phyloP scores from a whole-genome alignment of 176 grass and related monocot species.

The Oryza meyeriana region DNA sequence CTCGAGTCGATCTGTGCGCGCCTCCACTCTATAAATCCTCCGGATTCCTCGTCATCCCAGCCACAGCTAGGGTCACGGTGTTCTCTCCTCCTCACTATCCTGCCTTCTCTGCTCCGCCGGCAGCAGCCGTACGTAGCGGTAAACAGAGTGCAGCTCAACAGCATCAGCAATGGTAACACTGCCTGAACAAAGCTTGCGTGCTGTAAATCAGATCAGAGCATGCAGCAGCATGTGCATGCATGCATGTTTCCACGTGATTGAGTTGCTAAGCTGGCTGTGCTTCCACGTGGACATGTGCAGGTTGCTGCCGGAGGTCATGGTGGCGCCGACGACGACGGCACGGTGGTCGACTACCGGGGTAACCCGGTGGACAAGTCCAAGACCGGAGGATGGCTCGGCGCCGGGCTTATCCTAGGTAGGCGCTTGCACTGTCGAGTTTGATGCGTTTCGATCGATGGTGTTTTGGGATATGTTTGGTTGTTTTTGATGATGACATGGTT shows the following conservation, averaged over 20 bases:
- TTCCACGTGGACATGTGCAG: constrained; percentile 17
- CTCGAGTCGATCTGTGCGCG: background rate
- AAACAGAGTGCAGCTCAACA: background rate
- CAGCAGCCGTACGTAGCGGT: no score
- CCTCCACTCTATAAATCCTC: constrained; percentile 26
- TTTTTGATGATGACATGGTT: no score
- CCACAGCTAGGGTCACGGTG: constrained; percentile 1
- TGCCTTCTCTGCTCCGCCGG: background rate
- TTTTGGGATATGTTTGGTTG: no score
- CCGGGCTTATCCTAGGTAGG: constrained; percentile 72
- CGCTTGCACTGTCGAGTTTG: no score
- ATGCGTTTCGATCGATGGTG: no score
- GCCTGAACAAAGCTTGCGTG: background rate
- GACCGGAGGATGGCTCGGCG: constrained; percentile 83
- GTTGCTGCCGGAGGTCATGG: constrained; percentile 49
- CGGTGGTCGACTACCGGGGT: constrained; percentile 60
- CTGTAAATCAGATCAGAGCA: no score
- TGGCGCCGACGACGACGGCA: constrained; percentile 1
- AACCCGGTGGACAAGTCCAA: constrained; percentile 67
- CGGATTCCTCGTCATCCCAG: background rate
- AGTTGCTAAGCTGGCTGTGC: background rate
- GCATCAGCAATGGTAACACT: background rate
- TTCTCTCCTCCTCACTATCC: background rate
- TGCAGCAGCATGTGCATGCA: background rate
- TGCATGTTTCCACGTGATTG: background rate